Evolutionary conservation across 2,329 filamentous ascomycete species (phyloP).

Genomic region (Ophiostoma sp.): DNA sequence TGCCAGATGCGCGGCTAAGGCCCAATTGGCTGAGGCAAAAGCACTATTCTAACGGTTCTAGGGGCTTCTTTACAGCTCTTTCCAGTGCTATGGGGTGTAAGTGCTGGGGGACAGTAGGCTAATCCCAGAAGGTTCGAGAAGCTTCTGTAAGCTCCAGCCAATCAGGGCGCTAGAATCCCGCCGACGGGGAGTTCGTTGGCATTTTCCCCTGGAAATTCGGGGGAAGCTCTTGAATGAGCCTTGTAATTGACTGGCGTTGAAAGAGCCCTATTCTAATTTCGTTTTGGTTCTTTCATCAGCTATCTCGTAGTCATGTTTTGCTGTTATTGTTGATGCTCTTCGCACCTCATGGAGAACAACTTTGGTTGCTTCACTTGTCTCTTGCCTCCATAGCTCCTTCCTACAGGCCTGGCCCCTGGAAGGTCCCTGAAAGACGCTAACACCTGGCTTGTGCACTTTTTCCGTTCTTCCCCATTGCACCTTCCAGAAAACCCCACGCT

Average conservation of each 20-base stretch:
- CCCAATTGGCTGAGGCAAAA: not conserved
- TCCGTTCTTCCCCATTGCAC: not conserved
- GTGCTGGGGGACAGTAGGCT: not conserved
- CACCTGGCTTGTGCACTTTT: not conserved
- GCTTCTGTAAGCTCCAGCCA: constrained; percentile 18
- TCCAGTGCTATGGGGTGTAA: not conserved
- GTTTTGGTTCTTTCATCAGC: not conserved
- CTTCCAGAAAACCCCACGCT: constrained; percentile 1
- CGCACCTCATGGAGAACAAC: not conserved
- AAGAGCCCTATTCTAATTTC: not conserved
- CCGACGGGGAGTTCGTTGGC: not conserved
- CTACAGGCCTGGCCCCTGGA: not conserved
- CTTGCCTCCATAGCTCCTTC: not conserved
- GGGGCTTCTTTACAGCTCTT: not conserved
- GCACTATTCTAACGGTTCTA: not conserved
- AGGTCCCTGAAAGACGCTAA: not conserved
- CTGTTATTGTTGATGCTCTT: not conserved
- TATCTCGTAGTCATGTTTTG: not conserved
- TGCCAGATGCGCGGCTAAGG: not conserved
- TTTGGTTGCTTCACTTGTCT: not conserved
- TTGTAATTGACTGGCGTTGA: not conserved
- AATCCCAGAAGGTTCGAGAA: constrained; percentile 8
- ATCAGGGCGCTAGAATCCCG: constrained; percentile 26
- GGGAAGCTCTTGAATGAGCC: not conserved
- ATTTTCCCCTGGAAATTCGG: not conserved